Conservation (phyloP, 2,329 filamentous ascomycete species). For the Ascosphaera aggregata region DNA sequence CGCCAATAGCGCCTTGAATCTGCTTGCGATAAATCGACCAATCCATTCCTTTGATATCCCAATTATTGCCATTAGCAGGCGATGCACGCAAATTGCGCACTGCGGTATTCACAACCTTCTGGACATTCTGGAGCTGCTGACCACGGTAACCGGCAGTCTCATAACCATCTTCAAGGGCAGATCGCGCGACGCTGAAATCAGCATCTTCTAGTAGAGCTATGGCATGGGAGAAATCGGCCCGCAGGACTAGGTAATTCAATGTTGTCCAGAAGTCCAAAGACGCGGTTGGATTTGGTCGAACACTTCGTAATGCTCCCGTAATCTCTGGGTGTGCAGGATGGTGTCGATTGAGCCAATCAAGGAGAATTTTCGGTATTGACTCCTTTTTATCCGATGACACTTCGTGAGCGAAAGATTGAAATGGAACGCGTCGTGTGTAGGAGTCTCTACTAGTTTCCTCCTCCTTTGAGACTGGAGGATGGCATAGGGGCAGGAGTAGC, state of each 20-base stretch:
- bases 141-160: slow-evolving; percentile 48
- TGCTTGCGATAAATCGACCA: slow-evolving; percentile 70
- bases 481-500: slow-evolving; percentile 56
- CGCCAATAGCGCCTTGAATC: slow-evolving; percentile 42
- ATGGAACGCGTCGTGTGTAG: slow-evolving; percentile 8
- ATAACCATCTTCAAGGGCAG: slow-evolving; percentile 35
- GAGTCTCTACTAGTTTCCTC: slow-evolving; percentile 8
- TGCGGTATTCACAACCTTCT: slow-evolving; percentile 44
- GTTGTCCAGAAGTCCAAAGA: slow-evolving; percentile 69
- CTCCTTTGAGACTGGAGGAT: slow-evolving; percentile 28
- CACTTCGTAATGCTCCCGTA: slow-evolving; percentile 32
- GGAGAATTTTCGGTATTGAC: slow-evolving; percentile 50
- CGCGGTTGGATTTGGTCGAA: slow-evolving; percentile 49
- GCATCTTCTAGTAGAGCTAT: slow-evolving; percentile 47
- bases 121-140: slow-evolving; percentile 53
- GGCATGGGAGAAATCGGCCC: slow-evolving; percentile 47
- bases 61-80: slow-evolving; percentile 41
- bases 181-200: slow-evolving; percentile 54
- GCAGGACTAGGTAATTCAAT: slow-evolving; percentile 48
- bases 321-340: slow-evolving; percentile 39
- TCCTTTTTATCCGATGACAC: slow-evolving; percentile 10
- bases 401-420: slow-evolving; percentile 11
- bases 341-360: slow-evolving; percentile 59
- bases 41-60: slow-evolving; percentile 60
- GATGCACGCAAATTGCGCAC: slow-evolving; percentile 48